Evolutionary conservation across 495 filamentous ascomycete genomes (phyloP), one percentile per base, ranked within the genome.

Genomic region (Aspergillus saccharolyticus): DNA sequence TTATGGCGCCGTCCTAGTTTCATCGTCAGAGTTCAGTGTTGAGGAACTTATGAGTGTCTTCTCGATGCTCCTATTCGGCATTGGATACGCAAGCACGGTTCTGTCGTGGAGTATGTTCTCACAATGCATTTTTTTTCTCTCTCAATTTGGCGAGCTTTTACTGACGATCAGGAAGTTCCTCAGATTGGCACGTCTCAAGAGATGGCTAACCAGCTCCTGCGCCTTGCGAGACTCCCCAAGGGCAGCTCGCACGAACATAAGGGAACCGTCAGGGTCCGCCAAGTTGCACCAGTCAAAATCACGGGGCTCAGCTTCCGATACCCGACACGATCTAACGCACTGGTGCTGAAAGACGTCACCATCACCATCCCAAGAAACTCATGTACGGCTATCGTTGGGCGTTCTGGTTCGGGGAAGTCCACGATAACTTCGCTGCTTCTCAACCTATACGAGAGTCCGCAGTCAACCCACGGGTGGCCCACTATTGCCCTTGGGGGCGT

Each of bases 331-430:
- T 79, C 80, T 0, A 68, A 74, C 2, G 70, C 79, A 1, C 58
- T 50, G 0, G 81, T 88, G 8, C 73, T 96, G 5, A 73, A 73
- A 14, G 68, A 81, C 45, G 65, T 95, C 46, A 83, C 74, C 42
- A 65, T 95, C n/a, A 70, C 61, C 1, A 80, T 96, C 55, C 57
- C 75, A 7, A 60, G 75, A 0, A 83, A 83, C 18, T 83, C 78
- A 0, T 86, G 80, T 57, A 88, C 83, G 3, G 90, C 89, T 4
- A 82, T 96, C 30, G 90, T 94, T 16, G 91, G 91, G 14, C 69
- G 81, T 4, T 96, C 91, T 0, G 95, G 95, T 0, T 88, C 83
- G 21, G 93, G 94, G 0, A 98, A 98, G 74, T 91, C 86, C 15
- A 97, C 95, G 1, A 81, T 97, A 44, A 82, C 85, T 1, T 84